These are phyloP conservation scores for Fusarium circinatum DNA, from an alignment of 2,329 filamentous ascomycete genomes.

Conservation along the genomic window DNA sequence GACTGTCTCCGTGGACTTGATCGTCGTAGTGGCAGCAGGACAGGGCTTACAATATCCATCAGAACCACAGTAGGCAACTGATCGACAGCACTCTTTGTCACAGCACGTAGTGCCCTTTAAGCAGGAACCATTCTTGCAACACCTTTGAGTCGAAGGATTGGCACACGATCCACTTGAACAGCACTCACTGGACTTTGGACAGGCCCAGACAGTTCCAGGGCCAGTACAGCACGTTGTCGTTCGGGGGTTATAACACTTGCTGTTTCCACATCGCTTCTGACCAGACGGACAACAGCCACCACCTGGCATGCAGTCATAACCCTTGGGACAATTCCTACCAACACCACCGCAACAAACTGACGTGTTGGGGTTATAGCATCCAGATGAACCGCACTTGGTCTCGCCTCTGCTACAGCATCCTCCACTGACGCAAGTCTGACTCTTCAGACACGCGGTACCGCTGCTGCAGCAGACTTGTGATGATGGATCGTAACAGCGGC, in stretches of 20 bases:
- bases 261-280: constrained; percentile 3
- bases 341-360: not conserved
- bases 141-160: not conserved
- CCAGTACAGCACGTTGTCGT: not conserved
- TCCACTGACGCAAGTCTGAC: not conserved
- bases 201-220: not conserved
- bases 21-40: not conserved
- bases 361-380: not conserved
- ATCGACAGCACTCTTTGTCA: constrained; percentile 1
- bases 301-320: not conserved
- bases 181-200: not conserved
- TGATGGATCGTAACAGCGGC: not conserved
- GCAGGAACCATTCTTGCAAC: not conserved
- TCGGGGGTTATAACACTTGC: constrained; percentile 12
- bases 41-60: constrained; percentile 11
- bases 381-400: not conserved
- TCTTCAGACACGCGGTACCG: not conserved
- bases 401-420: not conserved
- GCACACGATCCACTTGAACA: not conserved
- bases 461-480: not conserved
- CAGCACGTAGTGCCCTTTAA: constrained; percentile 7
- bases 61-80: not conserved
- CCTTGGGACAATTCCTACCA: not conserved
- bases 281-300: constrained; percentile 8
- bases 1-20: not conserved